Conservation (phyloP, 1,284 basidiomycete genomes). For the Paramarasmius palmivorus region DNA sequence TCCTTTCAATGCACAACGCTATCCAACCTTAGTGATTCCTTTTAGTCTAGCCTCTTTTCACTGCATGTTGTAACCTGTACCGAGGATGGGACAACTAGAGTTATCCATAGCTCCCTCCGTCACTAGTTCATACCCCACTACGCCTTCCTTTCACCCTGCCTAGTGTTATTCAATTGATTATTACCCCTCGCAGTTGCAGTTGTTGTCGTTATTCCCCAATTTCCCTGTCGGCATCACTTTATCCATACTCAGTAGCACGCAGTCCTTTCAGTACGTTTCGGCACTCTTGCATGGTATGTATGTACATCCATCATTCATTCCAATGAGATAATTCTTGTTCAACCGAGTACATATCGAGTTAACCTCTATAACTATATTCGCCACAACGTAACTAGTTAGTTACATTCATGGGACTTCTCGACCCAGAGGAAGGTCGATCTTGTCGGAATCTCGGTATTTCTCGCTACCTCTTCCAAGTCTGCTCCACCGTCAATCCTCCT, state of each 20-base stretch:
- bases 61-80: background rate
- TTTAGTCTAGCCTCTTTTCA: background rate
- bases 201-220: background rate
- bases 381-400: too few relatives aligned
- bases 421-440: conserved; percentile 53
- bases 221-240: background rate
- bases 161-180: background rate
- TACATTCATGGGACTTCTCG: conserved; percentile 14
- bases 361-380: too few relatives aligned
- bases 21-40: background rate
- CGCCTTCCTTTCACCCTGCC: background rate
- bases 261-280: background rate
- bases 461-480: conserved; percentile 40
- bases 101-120: background rate
- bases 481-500: conserved; percentile 49
- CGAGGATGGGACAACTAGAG: background rate
- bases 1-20: background rate
- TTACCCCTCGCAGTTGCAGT: background rate
- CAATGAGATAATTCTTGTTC: background rate
- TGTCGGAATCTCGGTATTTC: conserved; percentile 33
- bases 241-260: background rate
- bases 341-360: too few relatives aligned
- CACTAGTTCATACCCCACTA: background rate
- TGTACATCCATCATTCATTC: background rate
- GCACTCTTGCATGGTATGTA: background rate